Evolutionary conservation across 768 basidiomycete genomes (phyloP).

Genomic region (Boletus rubroflammeus): DNA sequence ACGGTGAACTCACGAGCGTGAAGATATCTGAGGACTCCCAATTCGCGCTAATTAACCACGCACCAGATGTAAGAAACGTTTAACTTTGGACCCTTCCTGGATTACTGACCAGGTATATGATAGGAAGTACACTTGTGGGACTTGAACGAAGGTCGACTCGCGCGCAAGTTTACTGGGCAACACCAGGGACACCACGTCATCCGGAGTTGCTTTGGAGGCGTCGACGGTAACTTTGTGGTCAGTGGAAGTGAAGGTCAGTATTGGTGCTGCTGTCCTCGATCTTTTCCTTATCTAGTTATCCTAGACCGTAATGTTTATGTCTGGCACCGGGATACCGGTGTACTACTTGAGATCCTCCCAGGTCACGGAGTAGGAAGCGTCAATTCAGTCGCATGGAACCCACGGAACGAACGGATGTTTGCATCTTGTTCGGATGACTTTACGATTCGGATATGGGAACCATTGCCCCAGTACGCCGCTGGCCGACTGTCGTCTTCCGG

Average conservation of each 20-base stretch:
- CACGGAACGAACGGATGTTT: slow-evolving; percentile 83
- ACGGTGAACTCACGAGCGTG: slow-evolving; percentile 85
- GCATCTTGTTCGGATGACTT: slow-evolving; percentile 94
- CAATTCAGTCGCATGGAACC: slow-evolving; percentile 97
- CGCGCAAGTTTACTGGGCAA: slow-evolving; percentile 84
- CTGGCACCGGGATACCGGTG: slow-evolving; percentile 87
- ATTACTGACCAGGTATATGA: slow-evolving; percentile 11
- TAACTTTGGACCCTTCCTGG: background rate
- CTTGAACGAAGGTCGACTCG: slow-evolving; percentile 61
- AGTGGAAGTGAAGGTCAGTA: slow-evolving; percentile 91
- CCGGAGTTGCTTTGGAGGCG: slow-evolving; percentile 90
- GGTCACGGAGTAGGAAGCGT: slow-evolving; percentile 91
- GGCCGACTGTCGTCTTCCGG: slow-evolving; percentile 17
- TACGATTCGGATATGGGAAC: slow-evolving; percentile 89
- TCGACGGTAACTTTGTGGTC: slow-evolving; percentile 82
- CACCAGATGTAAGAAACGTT: slow-evolving; percentile 67
- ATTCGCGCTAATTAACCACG: slow-evolving; percentile 81
- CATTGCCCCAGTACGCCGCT: slow-evolving; percentile 22
- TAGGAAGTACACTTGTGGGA: slow-evolving; percentile 92
- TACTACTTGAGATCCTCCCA: slow-evolving; percentile 78
- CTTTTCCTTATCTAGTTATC: slow-evolving; percentile 10
- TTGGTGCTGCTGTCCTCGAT: background rate
- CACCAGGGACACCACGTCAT: slow-evolving; percentile 82
- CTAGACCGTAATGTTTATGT: slow-evolving; percentile 91
- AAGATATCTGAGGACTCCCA: slow-evolving; percentile 83